A percentile compares a stretch with the other conserved stretches of the same genome.
Conservation (phyloP, 2,329 filamentous ascomycete genomes). For the Cladophialophora yegresii region DNA sequence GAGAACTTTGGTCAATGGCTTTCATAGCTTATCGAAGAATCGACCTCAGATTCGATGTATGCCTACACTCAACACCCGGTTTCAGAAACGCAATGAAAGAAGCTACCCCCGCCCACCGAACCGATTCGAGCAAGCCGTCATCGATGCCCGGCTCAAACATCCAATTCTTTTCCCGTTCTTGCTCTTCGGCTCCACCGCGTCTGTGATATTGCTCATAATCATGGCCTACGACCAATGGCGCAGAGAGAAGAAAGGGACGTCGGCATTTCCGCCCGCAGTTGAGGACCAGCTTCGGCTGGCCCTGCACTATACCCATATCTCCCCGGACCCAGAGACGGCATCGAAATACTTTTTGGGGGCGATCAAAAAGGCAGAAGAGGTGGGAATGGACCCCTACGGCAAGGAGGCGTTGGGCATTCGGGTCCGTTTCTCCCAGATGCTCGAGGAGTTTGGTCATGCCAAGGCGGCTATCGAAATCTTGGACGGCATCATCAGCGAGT, state of each 20-base stretch:
- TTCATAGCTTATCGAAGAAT: conserved; percentile 3
- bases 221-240: conserved; percentile 49
- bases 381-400: conserved; percentile 82
- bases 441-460: conserved; percentile 74
- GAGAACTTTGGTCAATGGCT: conserved; percentile 16
- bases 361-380: conserved; percentile 69
- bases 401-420: conserved; percentile 90
- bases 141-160: conserved; percentile 37
- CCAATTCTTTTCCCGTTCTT: conserved; percentile 47
- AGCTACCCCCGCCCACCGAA: conserved; percentile 25
- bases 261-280: conserved; percentile 49
- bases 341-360: conserved; percentile 82
- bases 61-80: conserved; percentile 12
- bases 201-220: conserved; percentile 43
- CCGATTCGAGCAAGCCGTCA: conserved; percentile 29
- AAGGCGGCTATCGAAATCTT: conserved; percentile 73
- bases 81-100: conserved; percentile 22
- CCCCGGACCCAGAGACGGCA: conserved; percentile 72
- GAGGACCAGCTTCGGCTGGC: conserved; percentile 71
- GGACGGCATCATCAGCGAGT: conserved; percentile 73
- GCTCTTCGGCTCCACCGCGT: conserved; percentile 45
- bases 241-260: conserved; percentile 46
- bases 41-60: conserved; percentile 1
- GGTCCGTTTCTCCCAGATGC: conserved; percentile 74
- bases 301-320: conserved; percentile 80